phyloP scores from a whole-genome alignment of 495 filamentous ascomycete species.

The Pyronema omphalodes region DNA sequence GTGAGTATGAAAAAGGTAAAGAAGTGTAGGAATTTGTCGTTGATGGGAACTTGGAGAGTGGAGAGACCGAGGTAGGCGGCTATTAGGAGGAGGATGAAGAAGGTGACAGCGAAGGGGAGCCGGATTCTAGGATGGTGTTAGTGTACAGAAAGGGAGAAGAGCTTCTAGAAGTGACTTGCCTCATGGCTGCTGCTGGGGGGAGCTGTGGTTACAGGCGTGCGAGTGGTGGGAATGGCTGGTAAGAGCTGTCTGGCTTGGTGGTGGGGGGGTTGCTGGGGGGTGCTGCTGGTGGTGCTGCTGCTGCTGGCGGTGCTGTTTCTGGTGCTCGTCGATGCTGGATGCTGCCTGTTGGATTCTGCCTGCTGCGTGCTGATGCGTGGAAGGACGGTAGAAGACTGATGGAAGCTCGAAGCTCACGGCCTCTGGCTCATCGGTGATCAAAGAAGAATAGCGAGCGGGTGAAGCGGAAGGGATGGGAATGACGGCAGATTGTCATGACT shows the following conservation, averaged over 20 bases:
- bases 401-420: too few relatives aligned
- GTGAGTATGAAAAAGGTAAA: slow-evolving; percentile 81
- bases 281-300: too few relatives aligned
- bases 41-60: slow-evolving; percentile 40
- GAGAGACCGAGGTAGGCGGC: slow-evolving; percentile 63
- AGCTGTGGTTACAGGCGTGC: background rate
- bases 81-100: slow-evolving; percentile 54
- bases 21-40: slow-evolving; percentile 84
- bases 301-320: too few relatives aligned
- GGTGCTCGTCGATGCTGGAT: too few relatives aligned
- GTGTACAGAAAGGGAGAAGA: background rate
- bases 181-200: background rate
- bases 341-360: too few relatives aligned
- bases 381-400: too few relatives aligned
- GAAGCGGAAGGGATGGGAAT: background rate
- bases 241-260: too few relatives aligned
- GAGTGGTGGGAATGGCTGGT: too few relatives aligned
- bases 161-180: too few relatives aligned
- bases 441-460: background rate
- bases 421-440: too few relatives aligned
- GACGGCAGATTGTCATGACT: background rate
- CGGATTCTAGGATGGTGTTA: slow-evolving; percentile 33
- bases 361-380: too few relatives aligned
- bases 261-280: too few relatives aligned
- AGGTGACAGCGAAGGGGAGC: slow-evolving; percentile 58